Evolutionary conservation across 2,329 filamentous ascomycete genomes (phyloP), one percentile per base, ranked within the genome.

Genomic region (Decorospora gaudefroyi): DNA sequence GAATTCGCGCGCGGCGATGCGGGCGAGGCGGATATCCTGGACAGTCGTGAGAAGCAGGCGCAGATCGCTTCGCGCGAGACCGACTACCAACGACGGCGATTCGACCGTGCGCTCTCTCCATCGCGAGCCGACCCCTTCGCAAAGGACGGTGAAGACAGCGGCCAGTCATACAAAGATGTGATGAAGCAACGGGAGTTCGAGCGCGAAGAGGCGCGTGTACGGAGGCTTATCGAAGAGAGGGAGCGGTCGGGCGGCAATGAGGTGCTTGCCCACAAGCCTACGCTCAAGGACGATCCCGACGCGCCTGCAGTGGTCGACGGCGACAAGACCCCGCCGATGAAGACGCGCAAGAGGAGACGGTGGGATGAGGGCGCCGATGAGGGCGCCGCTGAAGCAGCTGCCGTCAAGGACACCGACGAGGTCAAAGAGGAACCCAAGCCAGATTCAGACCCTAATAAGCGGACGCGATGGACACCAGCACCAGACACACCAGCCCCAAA

Each of bases 81-180:
- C 53, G 92, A 97, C 67, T 99, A 99, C 69, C 95, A 99, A 74
- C 96, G 95, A 74, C 88, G 91, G 56, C 85, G 91, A 47, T 95
- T 95, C 71, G 86, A 96, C 68, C 90, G 93, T 50, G 64, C 71
- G 31, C 78, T 97, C 52, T 93, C 90, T 15, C 90, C 91, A 4
- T 90, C 88, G 6, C 85, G 90, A 63, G 88, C 85, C 50, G 90
- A 96, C 67, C 86, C 90, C 19, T 95, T 95, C 65, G 87, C 88
- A 17, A 82, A 85, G 53, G 88, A 91, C 65, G 77, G 82, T 51
- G 81, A 83, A 46, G 82, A 82, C 42, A 86, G 90, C 57, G 90
- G 88, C 12, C 79, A 87, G 50, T 92, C 84, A 48, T 99, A 97
- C 68, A 84, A 88, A 59, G 89, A 95, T 54, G 80, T 95, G 38